These are phyloP conservation scores for Penicillium ochrochloron DNA, from an alignment of 495 filamentous ascomycete genomes.

Conservation along the genomic window DNA sequence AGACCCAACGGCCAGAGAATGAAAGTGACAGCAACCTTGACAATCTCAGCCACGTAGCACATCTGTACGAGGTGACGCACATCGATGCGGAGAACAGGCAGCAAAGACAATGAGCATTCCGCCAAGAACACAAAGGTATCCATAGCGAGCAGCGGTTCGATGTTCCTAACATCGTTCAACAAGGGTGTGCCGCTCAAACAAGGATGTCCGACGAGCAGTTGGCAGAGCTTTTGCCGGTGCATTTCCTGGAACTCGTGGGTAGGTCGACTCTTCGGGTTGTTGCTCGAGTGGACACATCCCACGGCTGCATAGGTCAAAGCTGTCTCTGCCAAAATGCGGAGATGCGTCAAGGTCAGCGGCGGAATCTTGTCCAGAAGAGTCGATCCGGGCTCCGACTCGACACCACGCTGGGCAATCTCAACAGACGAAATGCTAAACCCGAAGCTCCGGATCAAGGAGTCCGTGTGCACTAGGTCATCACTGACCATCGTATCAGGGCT, in stretches of 20 bases:
- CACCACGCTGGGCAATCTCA: slow-evolving; percentile 90
- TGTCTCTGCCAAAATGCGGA: slow-evolving; percentile 91
- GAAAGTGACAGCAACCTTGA: slow-evolving; percentile 66
- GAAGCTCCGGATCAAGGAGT: slow-evolving; percentile 72
- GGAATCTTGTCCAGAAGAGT: slow-evolving; percentile 86
- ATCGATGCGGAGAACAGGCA: slow-evolving; percentile 72
- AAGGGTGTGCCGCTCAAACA: slow-evolving; percentile 43
- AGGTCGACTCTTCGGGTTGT: slow-evolving; percentile 59
- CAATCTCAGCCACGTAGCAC: slow-evolving; percentile 90
- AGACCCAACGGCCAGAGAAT: slow-evolving; percentile 49
- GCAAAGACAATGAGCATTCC: slow-evolving; percentile 70
- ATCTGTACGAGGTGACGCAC: slow-evolving; percentile 82
- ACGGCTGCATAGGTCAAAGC: slow-evolving; percentile 82
- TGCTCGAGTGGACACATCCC: slow-evolving; percentile 62
- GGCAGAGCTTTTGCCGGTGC: slow-evolving; percentile 73
- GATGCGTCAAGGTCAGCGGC: slow-evolving; percentile 77
- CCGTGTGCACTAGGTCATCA: slow-evolving; percentile 63
- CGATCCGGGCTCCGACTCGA: slow-evolving; percentile 72
- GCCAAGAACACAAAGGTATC: slow-evolving; percentile 90
- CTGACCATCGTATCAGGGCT: slow-evolving; percentile 40
- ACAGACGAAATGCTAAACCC: slow-evolving; percentile 88
- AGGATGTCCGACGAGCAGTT: slow-evolving; percentile 71
- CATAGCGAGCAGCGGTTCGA: slow-evolving; percentile 70
- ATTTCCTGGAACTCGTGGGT: slow-evolving; percentile 70
- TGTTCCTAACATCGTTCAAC: slow-evolving; percentile 51